Percentiles rank a stretch among this genome's conserved stretches.
Conservation (phyloP, 495 filamentous ascomycete species). For the Talaromyces ruber region DNA sequence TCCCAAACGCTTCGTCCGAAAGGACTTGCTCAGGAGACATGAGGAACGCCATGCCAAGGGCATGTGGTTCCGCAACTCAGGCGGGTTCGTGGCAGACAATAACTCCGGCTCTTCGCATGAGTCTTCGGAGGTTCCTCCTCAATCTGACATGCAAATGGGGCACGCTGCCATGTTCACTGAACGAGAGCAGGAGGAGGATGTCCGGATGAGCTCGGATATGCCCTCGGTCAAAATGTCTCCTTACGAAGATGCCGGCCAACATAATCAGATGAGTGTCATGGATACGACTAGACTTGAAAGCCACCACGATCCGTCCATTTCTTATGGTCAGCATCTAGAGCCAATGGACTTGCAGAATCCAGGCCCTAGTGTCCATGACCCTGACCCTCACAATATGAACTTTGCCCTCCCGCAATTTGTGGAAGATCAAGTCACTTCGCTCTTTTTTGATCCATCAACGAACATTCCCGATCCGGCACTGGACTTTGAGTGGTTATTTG, state of each 20-base stretch:
- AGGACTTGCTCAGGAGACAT: conserved; percentile 7
- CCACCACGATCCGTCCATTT: not conserved
- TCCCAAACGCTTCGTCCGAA: conserved; percentile 11
- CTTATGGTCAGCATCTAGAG: not conserved
- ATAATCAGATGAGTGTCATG: not conserved
- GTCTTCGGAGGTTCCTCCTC: conserved; percentile 37
- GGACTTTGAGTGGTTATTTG: conserved; percentile 13
- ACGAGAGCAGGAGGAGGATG: conserved; percentile 3
- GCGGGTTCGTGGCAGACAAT: conserved; percentile 26
- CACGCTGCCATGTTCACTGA: conserved; percentile 5
- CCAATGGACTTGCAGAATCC: not conserved
- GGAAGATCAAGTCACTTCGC: conserved; percentile 8
- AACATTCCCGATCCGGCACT: conserved; percentile 8
- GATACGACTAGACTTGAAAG: not conserved
- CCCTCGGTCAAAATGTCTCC: not conserved
- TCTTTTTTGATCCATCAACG: conserved; percentile 10
- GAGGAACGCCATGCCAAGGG: conserved; percentile 4
- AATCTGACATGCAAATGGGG: not conserved
- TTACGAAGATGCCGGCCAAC: not conserved
- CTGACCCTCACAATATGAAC: not conserved
- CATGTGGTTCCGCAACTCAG: conserved; percentile 9
- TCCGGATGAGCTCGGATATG: conserved; percentile 1
- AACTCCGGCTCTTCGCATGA: conserved; percentile 28
- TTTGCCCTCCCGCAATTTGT: not conserved
- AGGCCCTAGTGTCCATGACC: not conserved